Conservation (phyloP, 805 yeast species). For the Wickerhamiella allomyrinae region DNA sequence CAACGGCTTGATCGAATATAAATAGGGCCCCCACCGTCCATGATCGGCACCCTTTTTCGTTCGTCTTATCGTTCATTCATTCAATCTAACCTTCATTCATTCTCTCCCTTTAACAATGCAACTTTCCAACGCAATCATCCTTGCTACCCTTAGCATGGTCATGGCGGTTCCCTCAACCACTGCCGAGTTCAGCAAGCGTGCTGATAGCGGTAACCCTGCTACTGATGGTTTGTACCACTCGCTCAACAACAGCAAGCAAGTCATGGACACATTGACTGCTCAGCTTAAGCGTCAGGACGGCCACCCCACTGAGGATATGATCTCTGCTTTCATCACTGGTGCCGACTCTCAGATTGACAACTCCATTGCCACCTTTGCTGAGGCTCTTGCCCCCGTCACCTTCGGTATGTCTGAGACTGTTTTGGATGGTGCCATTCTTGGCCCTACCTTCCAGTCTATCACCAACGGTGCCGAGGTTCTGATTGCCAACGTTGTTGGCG, state of each 20-base stretch:
- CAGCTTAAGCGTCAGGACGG: slow-evolving; percentile 13
- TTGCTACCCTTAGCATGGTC: slow-evolving; percentile 8
- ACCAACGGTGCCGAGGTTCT: slow-evolving; percentile 23
- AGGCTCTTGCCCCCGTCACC: slow-evolving; percentile 8
- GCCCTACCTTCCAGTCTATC: slow-evolving; percentile 22
- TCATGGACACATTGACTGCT: slow-evolving; percentile 12
- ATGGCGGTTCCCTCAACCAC: neutral
- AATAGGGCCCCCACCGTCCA: neutral
- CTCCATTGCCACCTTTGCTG: slow-evolving; percentile 9
- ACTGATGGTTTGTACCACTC: slow-evolving; percentile 12
- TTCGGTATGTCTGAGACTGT: slow-evolving; percentile 12
- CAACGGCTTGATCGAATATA: neutral
- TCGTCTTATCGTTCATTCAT: neutral
- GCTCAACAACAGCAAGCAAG: slow-evolving; percentile 13
- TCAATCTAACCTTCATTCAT: neutral
- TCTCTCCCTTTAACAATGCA: slow-evolving; percentile 3
- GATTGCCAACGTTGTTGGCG: slow-evolving; percentile 17
- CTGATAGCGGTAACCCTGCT: neutral
- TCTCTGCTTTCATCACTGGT: slow-evolving; percentile 16
- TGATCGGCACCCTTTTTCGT: neutral
- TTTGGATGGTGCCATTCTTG: slow-evolving; percentile 13
- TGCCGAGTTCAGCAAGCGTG: neutral
- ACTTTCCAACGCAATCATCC: slow-evolving; percentile 5
- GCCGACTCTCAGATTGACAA: slow-evolving; percentile 22
- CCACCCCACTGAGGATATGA: slow-evolving; percentile 15